Conservation (phyloP, 192 early-diverging fungal species). For the Coemansia sp. region DNA sequence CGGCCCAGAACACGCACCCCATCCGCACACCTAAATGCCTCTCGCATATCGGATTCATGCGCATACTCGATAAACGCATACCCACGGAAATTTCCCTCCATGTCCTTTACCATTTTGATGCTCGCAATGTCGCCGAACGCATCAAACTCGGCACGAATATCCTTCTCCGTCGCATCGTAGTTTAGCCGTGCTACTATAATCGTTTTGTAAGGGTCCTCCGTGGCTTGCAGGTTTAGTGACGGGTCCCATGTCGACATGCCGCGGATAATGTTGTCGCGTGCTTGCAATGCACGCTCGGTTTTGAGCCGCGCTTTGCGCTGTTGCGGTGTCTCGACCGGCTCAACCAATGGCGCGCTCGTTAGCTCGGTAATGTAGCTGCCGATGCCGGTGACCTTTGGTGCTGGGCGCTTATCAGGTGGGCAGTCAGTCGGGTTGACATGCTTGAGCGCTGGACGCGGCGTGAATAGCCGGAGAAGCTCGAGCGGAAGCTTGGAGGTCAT, state of each 20-base stretch:
- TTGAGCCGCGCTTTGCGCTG: slow-evolving; percentile 43
- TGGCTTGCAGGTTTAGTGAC: slow-evolving; percentile 61
- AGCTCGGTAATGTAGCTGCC: slow-evolving; percentile 27
- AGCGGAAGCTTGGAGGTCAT: slow-evolving; percentile 50
- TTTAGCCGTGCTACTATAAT: slow-evolving; percentile 80
- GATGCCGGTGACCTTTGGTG: slow-evolving; percentile 33
- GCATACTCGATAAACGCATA: slow-evolving; percentile 97
- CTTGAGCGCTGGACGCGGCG: slow-evolving; percentile 37
- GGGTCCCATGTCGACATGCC: slow-evolving; percentile 43
- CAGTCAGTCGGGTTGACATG: slow-evolving; percentile 29
- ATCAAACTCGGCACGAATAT: slow-evolving; percentile 74
- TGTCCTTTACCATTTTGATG: slow-evolving; percentile 74
- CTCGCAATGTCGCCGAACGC: slow-evolving; percentile 62
- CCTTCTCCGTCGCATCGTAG: slow-evolving; percentile 55
- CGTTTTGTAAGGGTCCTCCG: slow-evolving; percentile 90
- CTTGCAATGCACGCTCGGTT: slow-evolving; percentile 26
- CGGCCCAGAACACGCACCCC: slow-evolving; percentile 82
- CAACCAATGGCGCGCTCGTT: not conserved
- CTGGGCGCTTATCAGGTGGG: slow-evolving; percentile 20
- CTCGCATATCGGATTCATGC: slow-evolving; percentile 79
- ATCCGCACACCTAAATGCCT: slow-evolving; percentile 69
- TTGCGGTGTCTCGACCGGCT: slow-evolving; percentile 27
- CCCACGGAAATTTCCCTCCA: slow-evolving; percentile 75
- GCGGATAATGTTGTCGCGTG: slow-evolving; percentile 36
- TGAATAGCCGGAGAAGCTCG: slow-evolving; percentile 46